Conservation (phyloP, 2,329 filamentous ascomycete genomes). For the Aureobasidium sp. region DNA sequence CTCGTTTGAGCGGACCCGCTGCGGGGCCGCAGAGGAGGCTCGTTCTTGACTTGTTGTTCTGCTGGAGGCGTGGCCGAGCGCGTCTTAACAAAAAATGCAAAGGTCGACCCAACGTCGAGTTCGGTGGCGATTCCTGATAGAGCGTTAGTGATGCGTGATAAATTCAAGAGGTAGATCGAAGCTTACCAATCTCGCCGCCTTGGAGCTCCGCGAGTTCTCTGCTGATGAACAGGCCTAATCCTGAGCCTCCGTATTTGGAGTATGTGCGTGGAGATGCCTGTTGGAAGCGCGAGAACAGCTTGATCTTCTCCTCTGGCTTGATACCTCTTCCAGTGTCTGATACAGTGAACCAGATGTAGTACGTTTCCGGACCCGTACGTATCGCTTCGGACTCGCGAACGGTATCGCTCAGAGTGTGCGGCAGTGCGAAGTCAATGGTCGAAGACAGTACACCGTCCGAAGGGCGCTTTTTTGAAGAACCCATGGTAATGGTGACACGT, state of each 20-base stretch:
- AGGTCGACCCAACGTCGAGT: constrained; percentile 52
- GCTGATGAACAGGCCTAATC: constrained; percentile 61
- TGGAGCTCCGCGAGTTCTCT: constrained; percentile 58
- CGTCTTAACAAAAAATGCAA: constrained; percentile 58
- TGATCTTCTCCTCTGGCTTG: constrained; percentile 26
- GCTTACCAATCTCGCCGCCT: constrained; percentile 50
- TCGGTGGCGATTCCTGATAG: constrained; percentile 46
- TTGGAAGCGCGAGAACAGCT: constrained; percentile 59
- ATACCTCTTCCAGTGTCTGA: constrained; percentile 29
- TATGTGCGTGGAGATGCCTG: constrained; percentile 60
- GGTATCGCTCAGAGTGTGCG: constrained; percentile 15
- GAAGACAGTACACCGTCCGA: constrained; percentile 17
- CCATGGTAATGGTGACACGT: constrained; percentile 16
- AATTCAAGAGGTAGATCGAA: no score
- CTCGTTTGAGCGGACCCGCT: neutral
- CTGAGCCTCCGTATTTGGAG: constrained; percentile 60
- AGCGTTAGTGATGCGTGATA: no score
- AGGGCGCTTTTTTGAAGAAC: constrained; percentile 14
- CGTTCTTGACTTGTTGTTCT: neutral
- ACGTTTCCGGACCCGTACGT: neutral
- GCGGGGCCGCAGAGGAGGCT: neutral
- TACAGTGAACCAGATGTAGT: constrained; percentile 19
- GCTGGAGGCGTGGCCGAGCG: constrained; percentile 23
- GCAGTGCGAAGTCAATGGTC: constrained; percentile 17
- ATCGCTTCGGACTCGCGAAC: constrained; percentile 9